A percentile compares a stretch with the other conserved stretches of the same genome.
Conservation (phyloP, 495 filamentous ascomycete genomes). For the Penicillium steckii region DNA sequence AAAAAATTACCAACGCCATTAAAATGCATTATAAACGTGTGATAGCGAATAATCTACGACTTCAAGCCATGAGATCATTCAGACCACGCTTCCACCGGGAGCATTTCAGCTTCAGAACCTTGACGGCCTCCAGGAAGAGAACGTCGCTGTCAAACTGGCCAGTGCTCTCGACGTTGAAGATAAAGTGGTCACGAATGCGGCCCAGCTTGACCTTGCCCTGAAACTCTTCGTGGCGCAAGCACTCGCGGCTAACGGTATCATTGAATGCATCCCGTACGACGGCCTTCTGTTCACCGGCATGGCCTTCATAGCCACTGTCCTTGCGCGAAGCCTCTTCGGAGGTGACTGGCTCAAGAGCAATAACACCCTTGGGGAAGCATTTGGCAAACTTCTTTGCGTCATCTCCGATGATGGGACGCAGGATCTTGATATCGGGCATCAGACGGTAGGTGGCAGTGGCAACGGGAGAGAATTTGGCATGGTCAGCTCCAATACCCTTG, state of each 20-base stretch:
- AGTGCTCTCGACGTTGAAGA: slow-evolving; percentile 91
- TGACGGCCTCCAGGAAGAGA: slow-evolving; percentile 85
- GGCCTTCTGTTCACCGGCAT: slow-evolving; percentile 73
- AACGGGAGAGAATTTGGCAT: slow-evolving; percentile 97
- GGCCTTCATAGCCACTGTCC: slow-evolving; percentile 69
- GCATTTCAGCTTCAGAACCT: slow-evolving; percentile 78
- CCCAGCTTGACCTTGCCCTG: slow-evolving; percentile 92
- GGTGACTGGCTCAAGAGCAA: slow-evolving; percentile 72
- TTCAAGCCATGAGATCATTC: slow-evolving; percentile 51
- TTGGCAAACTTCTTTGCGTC: slow-evolving; percentile 86
- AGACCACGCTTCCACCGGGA: slow-evolving; percentile 61
- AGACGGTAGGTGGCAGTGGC: slow-evolving; percentile 91
- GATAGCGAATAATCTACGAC: slow-evolving; percentile 12
- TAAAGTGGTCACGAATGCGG: slow-evolving; percentile 89
- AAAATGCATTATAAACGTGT: slow-evolving; percentile 42
- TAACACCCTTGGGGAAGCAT: slow-evolving; percentile 90
- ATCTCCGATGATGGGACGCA: slow-evolving; percentile 73
- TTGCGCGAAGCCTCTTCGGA: slow-evolving; percentile 58
- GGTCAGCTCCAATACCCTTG: slow-evolving; percentile 92
- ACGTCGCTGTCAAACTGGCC: slow-evolving; percentile 90
- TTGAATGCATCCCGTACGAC: slow-evolving; percentile 78
- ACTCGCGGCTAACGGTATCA: slow-evolving; percentile 93
- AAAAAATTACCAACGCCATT: slow-evolving; percentile 43
- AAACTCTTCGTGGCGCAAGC: slow-evolving; percentile 89
- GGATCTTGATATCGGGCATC: slow-evolving; percentile 80